Evolutionary conservation across 1,139 yeast species (phyloP).

Genomic region (Yamadazyma sp.): DNA sequence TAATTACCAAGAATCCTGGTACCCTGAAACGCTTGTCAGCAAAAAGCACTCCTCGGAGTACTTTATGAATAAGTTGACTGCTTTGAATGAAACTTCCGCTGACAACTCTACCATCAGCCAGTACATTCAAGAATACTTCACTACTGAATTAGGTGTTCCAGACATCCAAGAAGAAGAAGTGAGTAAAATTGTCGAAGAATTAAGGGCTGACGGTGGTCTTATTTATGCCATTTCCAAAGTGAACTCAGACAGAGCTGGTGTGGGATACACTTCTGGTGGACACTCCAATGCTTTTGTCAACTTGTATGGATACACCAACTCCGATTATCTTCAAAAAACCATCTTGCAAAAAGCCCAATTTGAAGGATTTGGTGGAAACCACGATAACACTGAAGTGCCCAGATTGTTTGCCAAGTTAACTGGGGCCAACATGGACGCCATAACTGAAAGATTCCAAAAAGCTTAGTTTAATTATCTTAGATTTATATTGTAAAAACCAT

Average conservation of each 20-base stretch:
- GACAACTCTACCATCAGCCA: constrained; percentile 29
- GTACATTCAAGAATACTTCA: constrained; percentile 49
- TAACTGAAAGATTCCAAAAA: constrained; percentile 35
- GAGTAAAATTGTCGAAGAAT: constrained; percentile 21
- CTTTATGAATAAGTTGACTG: constrained; percentile 35
- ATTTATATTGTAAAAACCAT: not conserved
- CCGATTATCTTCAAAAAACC: constrained; percentile 34
- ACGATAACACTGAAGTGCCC: constrained; percentile 83
- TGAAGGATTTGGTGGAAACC: constrained; percentile 64
- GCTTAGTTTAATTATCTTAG: constrained; percentile 2
- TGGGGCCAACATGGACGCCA: constrained; percentile 48
- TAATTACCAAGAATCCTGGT: constrained; percentile 67
- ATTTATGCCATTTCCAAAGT: constrained; percentile 28
- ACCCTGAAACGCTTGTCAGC: constrained; percentile 64
- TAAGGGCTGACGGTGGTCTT: constrained; percentile 8
- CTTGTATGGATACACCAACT: constrained; percentile 70
- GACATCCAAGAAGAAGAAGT: constrained; percentile 55
- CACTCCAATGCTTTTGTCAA: constrained; percentile 90
- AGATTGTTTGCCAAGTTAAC: constrained; percentile 60
- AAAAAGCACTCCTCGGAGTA: constrained; percentile 77
- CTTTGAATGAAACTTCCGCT: constrained; percentile 22
- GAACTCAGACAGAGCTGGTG: constrained; percentile 68
- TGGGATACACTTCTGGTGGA: constrained; percentile 90
- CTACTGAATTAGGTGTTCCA: constrained; percentile 57
- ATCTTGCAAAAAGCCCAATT: constrained; percentile 29